Evolutionary conservation across 2,329 filamentous ascomycete genomes (phyloP).

Genomic region (Immersiporthe knoxdaviesiana): DNA sequence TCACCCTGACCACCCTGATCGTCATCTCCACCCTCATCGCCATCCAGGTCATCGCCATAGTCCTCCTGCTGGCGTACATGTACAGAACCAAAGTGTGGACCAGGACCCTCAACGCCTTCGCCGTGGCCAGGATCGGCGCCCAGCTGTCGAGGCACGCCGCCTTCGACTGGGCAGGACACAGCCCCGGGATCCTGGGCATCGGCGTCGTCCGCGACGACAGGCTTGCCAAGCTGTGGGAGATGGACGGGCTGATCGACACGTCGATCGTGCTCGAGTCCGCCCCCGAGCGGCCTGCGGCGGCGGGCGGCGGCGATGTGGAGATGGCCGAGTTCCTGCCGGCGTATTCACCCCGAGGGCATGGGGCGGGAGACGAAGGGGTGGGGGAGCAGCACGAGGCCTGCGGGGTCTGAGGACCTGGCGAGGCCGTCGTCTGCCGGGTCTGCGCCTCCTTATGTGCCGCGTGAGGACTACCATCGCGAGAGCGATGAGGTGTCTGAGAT

Average conservation of each 20-base stretch:
- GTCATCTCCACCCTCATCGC: constrained; percentile 11
- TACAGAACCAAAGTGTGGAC: constrained; percentile 26
- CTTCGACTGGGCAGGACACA: background rate
- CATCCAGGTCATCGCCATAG: constrained; percentile 12
- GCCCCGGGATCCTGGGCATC: background rate
- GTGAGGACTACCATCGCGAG: background rate
- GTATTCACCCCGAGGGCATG: constrained; percentile 15
- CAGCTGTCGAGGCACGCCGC: constrained; percentile 16
- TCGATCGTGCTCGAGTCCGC: background rate
- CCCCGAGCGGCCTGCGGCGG: background rate
- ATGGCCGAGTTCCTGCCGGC: constrained; percentile 17
- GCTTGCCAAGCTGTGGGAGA: constrained; percentile 6
- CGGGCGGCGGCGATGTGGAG: constrained; percentile 12
- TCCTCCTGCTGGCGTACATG: constrained; percentile 22
- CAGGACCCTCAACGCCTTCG: constrained; percentile 23
- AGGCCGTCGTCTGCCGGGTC: background rate
- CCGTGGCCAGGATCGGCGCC: constrained; percentile 23
- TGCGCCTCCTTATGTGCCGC: background rate
- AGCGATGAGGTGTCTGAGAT: background rate
- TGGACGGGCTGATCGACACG: constrained; percentile 20
- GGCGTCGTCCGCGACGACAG: background rate
- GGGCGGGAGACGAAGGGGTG: background rate
- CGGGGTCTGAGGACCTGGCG: background rate
- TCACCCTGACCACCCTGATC: background rate
- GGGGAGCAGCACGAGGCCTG: background rate